Evolutionary conservation across 2,329 filamentous ascomycete species (phyloP), one percentile per base, ranked within the genome.

Genomic region (Arthrobotrys conoides): DNA sequence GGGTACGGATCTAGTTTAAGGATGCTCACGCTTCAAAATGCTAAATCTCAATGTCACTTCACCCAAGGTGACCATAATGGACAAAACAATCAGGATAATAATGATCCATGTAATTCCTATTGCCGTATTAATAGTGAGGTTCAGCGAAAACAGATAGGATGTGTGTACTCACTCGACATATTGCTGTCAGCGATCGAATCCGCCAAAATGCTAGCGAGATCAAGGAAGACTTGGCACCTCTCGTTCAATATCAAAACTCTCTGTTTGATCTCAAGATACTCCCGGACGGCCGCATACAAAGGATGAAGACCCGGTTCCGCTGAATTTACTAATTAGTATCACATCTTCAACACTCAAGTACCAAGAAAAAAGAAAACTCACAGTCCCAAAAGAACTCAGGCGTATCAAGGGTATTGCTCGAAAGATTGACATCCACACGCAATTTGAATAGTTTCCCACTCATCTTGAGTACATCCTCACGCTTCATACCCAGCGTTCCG

Each of bases 341-440:
- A 44, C 12, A 44, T 41, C 38, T 44, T 14, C 14, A 36, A 36
- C 5, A 36, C 33, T 5, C 38, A 44, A 44, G 3, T 44, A 4
- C 1, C 27, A 30, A 36, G 18, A 41, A 18, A 18, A 38, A 6
- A 16, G 30, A 30, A 57, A 36, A 69, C 71, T 76, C 59, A 78
- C 72, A 93, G 84, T 98, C 94, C 96, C 96, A 99, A 88, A 98
- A 97, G 88, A 97, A 97, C 84, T 95, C 96, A 78, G 95, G 95
- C 0, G 96, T 93, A 84, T 97, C 94, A 73, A 97, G 91, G 84
- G 97, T 95, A 83, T 98, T 98, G 20, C 81, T 81, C 46, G 81
- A 98, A 22, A 99, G 89, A 84, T 99, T 99, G 65, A 99, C 96
- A 82, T 99, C 95, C 1, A 99, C 96, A 61, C 96, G 90, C 82